phyloP scores from a whole-genome alignment of 345 rosid species.

The Excoecaria cochinchinensis region DNA sequence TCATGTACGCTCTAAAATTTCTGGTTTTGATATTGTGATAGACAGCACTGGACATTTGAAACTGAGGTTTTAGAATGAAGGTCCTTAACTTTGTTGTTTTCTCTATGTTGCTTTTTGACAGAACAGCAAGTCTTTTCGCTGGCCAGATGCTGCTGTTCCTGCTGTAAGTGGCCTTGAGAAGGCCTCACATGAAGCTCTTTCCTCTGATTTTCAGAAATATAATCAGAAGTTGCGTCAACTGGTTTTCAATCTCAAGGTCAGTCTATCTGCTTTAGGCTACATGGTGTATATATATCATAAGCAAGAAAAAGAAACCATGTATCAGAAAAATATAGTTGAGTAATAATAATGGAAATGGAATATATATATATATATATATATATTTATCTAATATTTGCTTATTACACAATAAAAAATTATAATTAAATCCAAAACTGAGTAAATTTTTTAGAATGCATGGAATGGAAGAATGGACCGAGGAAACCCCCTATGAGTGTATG shows the following conservation, averaged over 20 bases:
- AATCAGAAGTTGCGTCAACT: conserved; percentile 86
- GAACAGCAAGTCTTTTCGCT: conserved; percentile 52
- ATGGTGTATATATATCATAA: background rate
- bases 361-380: too few species aligned
- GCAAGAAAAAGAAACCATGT: too few species aligned
- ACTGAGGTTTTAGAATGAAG: conserved; percentile 15
- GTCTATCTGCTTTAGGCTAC: conserved; percentile 9
- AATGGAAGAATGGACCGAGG: too few species aligned
- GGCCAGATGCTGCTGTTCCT: conserved; percentile 91
- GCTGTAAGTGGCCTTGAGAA: conserved; percentile 79
- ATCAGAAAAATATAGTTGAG: too few species aligned
- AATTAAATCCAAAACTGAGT: too few species aligned
- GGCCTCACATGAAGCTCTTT: conserved; percentile 68
- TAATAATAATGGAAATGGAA: too few species aligned
- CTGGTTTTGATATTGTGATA: conserved; percentile 11
- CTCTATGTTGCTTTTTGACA: conserved; percentile 29
- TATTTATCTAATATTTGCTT: too few species aligned
- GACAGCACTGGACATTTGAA: background rate
- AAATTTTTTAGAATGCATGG: too few species aligned
- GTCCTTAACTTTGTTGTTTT: background rate
- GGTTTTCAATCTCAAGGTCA: conserved; percentile 82
- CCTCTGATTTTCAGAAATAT: conserved; percentile 77
- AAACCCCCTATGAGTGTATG: too few species aligned
- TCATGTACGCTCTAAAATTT: background rate
- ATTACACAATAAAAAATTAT: too few species aligned